Conservation (phyloP, 116 monocot genomes). For the Dioscorea cayenensis region DNA sequence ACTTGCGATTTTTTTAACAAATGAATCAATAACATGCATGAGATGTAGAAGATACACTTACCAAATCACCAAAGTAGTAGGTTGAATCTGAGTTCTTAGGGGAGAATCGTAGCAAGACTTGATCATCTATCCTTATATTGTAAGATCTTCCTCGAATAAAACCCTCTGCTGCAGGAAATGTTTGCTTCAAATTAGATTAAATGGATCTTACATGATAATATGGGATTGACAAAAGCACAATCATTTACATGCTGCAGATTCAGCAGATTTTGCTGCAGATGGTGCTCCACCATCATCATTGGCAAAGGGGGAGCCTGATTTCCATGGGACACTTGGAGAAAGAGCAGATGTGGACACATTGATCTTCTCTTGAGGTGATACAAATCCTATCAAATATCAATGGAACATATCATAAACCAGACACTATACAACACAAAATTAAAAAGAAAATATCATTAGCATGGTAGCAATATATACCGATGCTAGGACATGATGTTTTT, state of each 20-base stretch:
- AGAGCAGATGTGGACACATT: slow-evolving; percentile 23
- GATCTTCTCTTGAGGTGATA: slow-evolving; percentile 33
- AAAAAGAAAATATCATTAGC: not conserved
- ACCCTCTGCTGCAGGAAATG: slow-evolving; percentile 92
- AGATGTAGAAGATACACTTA: slow-evolving; percentile 16
- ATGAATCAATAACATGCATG: not conserved
- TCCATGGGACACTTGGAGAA: slow-evolving; percentile 29
- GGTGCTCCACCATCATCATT: slow-evolving; percentile 41
- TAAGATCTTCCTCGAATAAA: slow-evolving; percentile 92
- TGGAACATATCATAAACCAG: not conserved
- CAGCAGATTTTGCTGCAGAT: slow-evolving; percentile 33
- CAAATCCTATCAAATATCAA: slow-evolving; percentile 20
- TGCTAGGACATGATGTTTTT: too few species aligned
- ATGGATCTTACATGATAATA: not conserved
- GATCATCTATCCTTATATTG: slow-evolving; percentile 92
- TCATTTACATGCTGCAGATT: slow-evolving; percentile 68
- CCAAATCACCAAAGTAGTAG: slow-evolving; percentile 96
- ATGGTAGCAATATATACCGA: too few species aligned
- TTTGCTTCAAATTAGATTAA: slow-evolving; percentile 28
- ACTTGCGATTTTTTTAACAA: not conserved
- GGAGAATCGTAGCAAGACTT: slow-evolving; percentile 83
- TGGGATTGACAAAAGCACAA: slow-evolving; percentile 9
- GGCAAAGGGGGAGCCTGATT: slow-evolving; percentile 28
- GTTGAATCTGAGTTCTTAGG: slow-evolving; percentile 85
- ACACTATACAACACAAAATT: not conserved